Percentiles rank a stretch among this genome's conserved stretches.
Evolutionary conservation across 2,329 filamentous ascomycete species (phyloP).

Genomic region (Escovopsis sp.): DNA sequence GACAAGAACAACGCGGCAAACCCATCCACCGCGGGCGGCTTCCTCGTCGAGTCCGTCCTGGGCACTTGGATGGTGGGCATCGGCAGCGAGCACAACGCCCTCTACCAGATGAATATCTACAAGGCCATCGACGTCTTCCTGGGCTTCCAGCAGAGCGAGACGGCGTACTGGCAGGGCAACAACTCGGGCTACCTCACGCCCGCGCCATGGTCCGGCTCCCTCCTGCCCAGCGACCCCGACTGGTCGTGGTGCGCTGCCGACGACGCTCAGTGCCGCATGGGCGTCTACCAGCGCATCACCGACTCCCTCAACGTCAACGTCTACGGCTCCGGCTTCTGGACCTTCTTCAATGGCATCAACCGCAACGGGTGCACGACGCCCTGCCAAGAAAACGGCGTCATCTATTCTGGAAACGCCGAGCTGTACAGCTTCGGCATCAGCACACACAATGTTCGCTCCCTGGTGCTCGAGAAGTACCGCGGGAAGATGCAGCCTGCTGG

Average conservation of each 20-base stretch:
- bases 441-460: conserved; percentile 14
- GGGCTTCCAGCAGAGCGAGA: conserved; percentile 31
- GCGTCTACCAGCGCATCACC: conserved; percentile 6
- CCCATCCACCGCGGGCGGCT: conserved; percentile 31
- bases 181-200: conserved; percentile 21
- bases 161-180: conserved; percentile 25
- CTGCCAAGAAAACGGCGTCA: conserved; percentile 9
- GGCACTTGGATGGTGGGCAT: conserved; percentile 38
- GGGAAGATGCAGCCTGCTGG: conserved; percentile 2
- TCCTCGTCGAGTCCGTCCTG: conserved; percentile 27
- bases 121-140: conserved; percentile 28
- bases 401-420: conserved; percentile 7
- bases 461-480: conserved; percentile 13
- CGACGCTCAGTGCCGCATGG: conserved; percentile 9
- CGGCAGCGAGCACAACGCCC: conserved; percentile 32
- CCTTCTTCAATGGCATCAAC: conserved; percentile 12
- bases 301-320: conserved; percentile 8
- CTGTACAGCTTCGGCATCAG: conserved; percentile 16
- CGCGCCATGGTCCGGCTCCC: conserved; percentile 20
- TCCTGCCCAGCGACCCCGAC: conserved; percentile 12
- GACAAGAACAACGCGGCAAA: conserved; percentile 26
- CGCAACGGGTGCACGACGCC: conserved; percentile 6
- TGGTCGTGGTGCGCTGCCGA: conserved; percentile 15
- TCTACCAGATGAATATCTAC: conserved; percentile 39
- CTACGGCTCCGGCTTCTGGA: conserved; percentile 14